Evolutionary conservation across 352 stramenopile species (phyloP), one percentile per base, ranked within the genome.

Genomic region (Globisporangium middletonii): DNA sequence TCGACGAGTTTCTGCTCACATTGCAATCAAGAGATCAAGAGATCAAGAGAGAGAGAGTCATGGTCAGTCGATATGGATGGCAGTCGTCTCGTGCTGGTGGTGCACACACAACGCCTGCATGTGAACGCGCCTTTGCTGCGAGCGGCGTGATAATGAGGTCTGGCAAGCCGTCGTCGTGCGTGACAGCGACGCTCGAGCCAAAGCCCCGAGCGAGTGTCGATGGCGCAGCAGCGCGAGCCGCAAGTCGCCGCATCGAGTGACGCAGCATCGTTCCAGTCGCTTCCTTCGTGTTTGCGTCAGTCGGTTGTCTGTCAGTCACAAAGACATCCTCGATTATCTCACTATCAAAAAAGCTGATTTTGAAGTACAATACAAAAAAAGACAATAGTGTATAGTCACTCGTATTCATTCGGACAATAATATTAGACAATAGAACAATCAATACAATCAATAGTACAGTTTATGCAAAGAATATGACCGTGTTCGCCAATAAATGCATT

Each of bases 141-240:
- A 78, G 43, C 4, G 77, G 77, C 47, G 80, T 91, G 68, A 91
- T 91, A 54, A 80, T 81, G 45, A 91, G 56, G 60, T 91, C 80
- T 1, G 80, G 78, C 8, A 83, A 55, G 27, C 60, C 65, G 0
- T 65, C 71, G 51, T 83, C 69, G 33, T 60, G 71, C 37, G 69
- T 75, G 12, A 83, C 63, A 50, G 67, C 59, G 42, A 83, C 69
- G 28, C 43, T 72, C 23, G 71, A 72, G 42, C 13, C 18, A 18
- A 18, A 46, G 41, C 41, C 9, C 41, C 13, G 41, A 5, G 50
- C n/a, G 11, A 28, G 7, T 35, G 33, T n/a, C 38, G 50, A 2
- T 55, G 50, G 16, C 12, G 50, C 50, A 9, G 50, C 50, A 9
- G 50, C 4, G 30, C 30, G 12, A 23, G 33, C 30, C 50, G 26